Percentiles rank a stretch among this genome's conserved stretches.
Conservation (phyloP, 306 rosid species). For the Casuarina glauca region DNA sequence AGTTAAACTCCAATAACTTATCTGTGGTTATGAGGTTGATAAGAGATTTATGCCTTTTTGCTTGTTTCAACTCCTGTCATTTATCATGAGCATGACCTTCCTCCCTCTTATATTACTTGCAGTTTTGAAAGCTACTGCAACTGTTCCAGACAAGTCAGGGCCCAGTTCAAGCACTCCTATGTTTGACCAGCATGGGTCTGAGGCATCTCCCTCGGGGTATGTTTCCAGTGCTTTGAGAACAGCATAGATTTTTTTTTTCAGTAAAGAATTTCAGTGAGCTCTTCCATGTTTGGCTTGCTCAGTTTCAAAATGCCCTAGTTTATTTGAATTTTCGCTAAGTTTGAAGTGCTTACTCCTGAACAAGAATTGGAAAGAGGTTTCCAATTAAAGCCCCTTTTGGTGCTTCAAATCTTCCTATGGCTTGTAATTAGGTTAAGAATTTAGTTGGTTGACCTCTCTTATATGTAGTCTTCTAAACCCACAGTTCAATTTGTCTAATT, state of each 20-base stretch:
- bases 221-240: background rate
- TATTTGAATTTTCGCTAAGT: background rate
- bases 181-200: slow-evolving; percentile 69
- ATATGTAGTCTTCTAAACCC: background rate
- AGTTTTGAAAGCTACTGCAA: slow-evolving; percentile 82
- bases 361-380: slow-evolving; percentile 6
- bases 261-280: background rate
- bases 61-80: slow-evolving; percentile 2
- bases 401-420: background rate
- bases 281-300: background rate
- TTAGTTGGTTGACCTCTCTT: background rate
- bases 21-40: background rate
- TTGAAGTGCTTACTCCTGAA: background rate
- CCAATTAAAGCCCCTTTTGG: background rate
- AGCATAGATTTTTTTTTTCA: background rate
- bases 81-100: slow-evolving; percentile 11
- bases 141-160: slow-evolving; percentile 57
- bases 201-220: slow-evolving; percentile 73
- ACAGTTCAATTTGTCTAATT: background rate
- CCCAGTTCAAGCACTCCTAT: slow-evolving; percentile 60
- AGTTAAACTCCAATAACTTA: background rate
- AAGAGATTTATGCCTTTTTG: slow-evolving; percentile 6
- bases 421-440: background rate
- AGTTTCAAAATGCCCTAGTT: background rate
- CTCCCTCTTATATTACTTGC: slow-evolving; percentile 27